Evolutionary conservation across 495 filamentous ascomycete species (phyloP), one percentile per base, ranked within the genome.

Genomic region (Cudoniella acicularis): DNA sequence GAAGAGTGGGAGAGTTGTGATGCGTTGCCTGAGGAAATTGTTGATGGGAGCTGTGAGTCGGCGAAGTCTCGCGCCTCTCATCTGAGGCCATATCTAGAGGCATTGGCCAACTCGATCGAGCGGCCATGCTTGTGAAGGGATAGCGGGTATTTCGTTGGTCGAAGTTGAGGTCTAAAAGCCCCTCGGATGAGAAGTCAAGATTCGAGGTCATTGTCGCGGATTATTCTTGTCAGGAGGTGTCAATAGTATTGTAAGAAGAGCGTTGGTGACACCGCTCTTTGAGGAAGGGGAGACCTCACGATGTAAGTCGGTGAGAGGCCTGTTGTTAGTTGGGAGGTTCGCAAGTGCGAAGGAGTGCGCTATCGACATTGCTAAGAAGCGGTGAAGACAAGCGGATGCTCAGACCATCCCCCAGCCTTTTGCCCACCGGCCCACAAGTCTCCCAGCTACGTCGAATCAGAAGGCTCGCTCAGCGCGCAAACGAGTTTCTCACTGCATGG

Each of bases 131-230:
- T 50, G 76, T 69, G 70, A 77, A 80, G 54, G 74, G 66, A 60
- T 72, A 76, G 62, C 78, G 57, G n/a, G 63, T 75, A 64, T 82
- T 77, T 73, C 77, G 76, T 53, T 72, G 73, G 63, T 83, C 79
- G 69, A 77, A 83, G 61, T 73, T 70, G 61, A 81, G 75, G 67
- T 82, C 79, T 66, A 83, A 64, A 65, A 82, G 70, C 60, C 73
- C 78, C 61, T 72, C 70, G 66, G 75, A 66, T 71, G 75, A 74
- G 76, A 78, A 82, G 68, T 82, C 76, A 73, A 75, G 79, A 72
- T 69, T 66, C 56, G 67, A 69, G 59, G 76, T 77, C 80, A 83
- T 83, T 66, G 62, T 65, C 47, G 62, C 56, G 62, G 56, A 23
- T 11, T 17, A 42, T 46, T 63, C 40, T 36, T 49, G 59, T 30